Base-by-base conservation (phyloP, 2,329 filamentous ascomycete genomes). In the Penicillium fuscoglaucum region DNA sequence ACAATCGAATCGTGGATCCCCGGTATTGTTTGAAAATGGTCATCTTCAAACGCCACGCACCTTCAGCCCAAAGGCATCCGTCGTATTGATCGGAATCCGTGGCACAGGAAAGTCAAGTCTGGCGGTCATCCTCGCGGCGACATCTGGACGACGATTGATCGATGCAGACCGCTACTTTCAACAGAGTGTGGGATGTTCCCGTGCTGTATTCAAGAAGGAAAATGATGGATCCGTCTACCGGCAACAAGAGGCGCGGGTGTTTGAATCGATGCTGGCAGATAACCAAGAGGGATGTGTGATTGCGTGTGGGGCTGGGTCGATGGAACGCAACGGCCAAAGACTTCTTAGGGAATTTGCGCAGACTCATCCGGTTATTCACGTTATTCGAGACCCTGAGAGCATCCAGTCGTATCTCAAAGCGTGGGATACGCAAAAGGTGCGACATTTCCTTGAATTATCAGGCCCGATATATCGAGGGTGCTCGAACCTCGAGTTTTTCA, bases 401-500 rank as follows among this genome's bases (percentile, higher is more conserved):
- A 87, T 92, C 52, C 84, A 86, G 58, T 76, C 82, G 0, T 85
- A 90, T 63, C 78, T 91, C 41, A 81, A 78, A 43, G 77, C 83
- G n/a, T 79, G 79, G 65, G 81, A 86, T 50, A 75, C 81, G 29
- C 76, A 80, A 39, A 85, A 84, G 63, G 79, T 88, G 1, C 77
- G 80, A 44, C 83, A 83, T 46, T 78, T 90, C 7, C 73, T 90
- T 28, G 79, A 82, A n/a, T 55, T 75, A 10, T 74, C 72, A 0
- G 74, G 72, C 8, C 73, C 72, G 2, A 82, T 89, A 17, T 86
- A 90, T 64, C 80, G 87, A 49, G 80, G 80, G 1, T 90, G 87
- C 68, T 87, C 87, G 12, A 91, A 90, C 64, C 83, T 89, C 61
- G 89, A 92, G 68, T 93, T 91, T 71, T 91, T 87, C 77, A 91